These are phyloP conservation scores for Sanghuangporus weigelae DNA, from an alignment of 1,284 basidiomycete species.

Conservation along the genomic window DNA sequence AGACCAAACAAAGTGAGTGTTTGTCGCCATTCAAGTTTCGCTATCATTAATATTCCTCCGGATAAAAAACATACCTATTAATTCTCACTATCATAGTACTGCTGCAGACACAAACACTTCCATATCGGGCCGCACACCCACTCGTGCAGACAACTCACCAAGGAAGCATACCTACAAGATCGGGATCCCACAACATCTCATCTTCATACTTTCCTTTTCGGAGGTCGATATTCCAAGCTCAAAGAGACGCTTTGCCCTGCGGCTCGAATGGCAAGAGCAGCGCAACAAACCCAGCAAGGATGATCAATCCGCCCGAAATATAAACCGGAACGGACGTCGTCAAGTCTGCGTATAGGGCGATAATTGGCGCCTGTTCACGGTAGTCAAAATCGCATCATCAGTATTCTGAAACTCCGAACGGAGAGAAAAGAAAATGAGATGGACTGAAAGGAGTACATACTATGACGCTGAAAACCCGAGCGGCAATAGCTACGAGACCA, in stretches of 20 bases:
- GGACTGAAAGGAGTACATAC: slow-evolving; percentile 27
- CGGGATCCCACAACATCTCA: too few relatives aligned
- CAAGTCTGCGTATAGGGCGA: slow-evolving; percentile 66
- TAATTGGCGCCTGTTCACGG: slow-evolving; percentile 54
- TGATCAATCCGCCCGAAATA: slow-evolving; percentile 67
- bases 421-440: slow-evolving; percentile 4
- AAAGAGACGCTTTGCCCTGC: slow-evolving; percentile 62
- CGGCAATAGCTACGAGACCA: slow-evolving; percentile 54
- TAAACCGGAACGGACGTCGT: slow-evolving; percentile 69
- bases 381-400: not conserved
- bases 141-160: too few relatives aligned
- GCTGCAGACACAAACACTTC: too few relatives aligned
- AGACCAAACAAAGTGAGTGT: not conserved
- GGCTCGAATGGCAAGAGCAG: slow-evolving; percentile 76
- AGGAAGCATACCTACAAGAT: too few relatives aligned
- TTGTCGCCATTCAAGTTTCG: not conserved
- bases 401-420: not conserved
- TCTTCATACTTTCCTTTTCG: not conserved
- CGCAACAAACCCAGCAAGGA: slow-evolving; percentile 58
- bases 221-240: slow-evolving; percentile 13
- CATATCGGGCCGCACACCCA: too few relatives aligned
- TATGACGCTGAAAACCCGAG: slow-evolving; percentile 61
- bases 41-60: not conserved
- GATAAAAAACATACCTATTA: too few relatives aligned
- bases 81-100: too few relatives aligned